Base-by-base conservation (phyloP, 768 basidiomycete species). In the Sistotremastrum suecicum region DNA sequence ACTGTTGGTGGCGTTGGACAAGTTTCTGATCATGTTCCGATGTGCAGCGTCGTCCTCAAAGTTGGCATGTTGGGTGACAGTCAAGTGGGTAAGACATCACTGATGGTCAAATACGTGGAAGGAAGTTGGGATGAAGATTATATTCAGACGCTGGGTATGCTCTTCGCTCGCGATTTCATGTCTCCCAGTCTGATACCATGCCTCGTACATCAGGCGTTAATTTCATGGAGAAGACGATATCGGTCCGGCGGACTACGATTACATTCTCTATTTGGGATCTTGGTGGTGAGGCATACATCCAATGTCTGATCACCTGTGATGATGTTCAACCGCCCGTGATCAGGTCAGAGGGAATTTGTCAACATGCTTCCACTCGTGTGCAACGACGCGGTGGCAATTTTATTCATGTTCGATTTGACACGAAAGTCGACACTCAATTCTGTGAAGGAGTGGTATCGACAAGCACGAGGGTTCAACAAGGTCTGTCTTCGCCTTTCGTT, bases 201-300 rank as follows among this genome's bases (percentile, higher is more conserved):
- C 54, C 70, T 48, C 30, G 37, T 34, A 8, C 10, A 1, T 10
- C 52, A 74, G 88, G 94, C 70, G 91, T 97, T 69, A 97, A 97
- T 66, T 98, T 98, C 65, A 98, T 98, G 95, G 94, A 99, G 71
- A 99, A 99, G 73, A 95, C 94, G 10, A 97, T 99, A 57, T 85
- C 87, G 46, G 94, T 99, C 54, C 81, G 95, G 54, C 83, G 92
- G 63, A 98, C 95, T 48, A 95, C 94, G 46, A 98, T 99, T 64
- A 97, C 94, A 3, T 98, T 99, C 69, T 97, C 92, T 52, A 95
- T 98, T 64, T 99, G 95, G 92, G 91, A 95, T 71, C 69, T 95
- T 47, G 91, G 91, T 53, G 91, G 20, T 20, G 20, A 20, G 20
- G 20, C 20, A 65, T 60, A 32, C 29, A 47, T 43, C 6, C 30